These are phyloP conservation scores for Gaeumannomyces tritici DNA, from an alignment of 2,329 filamentous ascomycete species.

Conservation along the genomic window DNA sequence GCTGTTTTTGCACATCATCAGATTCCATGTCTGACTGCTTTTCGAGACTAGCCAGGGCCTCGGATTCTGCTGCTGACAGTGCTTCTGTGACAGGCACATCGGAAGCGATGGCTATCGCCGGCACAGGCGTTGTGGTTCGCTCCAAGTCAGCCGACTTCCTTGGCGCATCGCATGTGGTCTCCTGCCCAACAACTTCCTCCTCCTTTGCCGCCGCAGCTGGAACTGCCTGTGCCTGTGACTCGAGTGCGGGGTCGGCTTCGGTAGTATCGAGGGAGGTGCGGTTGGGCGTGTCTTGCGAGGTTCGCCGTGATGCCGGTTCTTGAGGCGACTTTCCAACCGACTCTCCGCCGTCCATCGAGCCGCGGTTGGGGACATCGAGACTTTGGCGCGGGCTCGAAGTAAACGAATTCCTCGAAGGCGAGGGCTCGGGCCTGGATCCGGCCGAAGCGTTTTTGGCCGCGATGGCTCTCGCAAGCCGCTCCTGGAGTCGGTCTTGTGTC, in stretches of 20 bases:
- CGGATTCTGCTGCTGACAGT: not conserved
- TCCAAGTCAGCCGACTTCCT: not conserved
- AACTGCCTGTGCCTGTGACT: not conserved
- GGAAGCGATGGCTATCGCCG: not conserved
- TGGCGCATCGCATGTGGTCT: not conserved
- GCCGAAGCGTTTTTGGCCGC: constrained; percentile 52
- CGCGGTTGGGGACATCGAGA: constrained; percentile 22
- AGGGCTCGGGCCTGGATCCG: constrained; percentile 30
- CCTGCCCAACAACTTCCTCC: not conserved
- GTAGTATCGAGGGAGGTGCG: constrained; percentile 6
- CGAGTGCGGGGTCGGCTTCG: not conserved
- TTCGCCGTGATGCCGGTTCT: not conserved
- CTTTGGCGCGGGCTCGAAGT: constrained; percentile 31
- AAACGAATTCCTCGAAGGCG: constrained; percentile 31
- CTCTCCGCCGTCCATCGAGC: constrained; percentile 19
- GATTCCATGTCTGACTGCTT: constrained; percentile 24
- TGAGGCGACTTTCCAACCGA: constrained; percentile 6
- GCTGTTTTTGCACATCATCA: constrained; percentile 35
- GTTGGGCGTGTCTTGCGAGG: constrained; percentile 10
- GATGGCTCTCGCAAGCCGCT: constrained; percentile 79
- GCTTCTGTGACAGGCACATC: not conserved
- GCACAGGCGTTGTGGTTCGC: not conserved
- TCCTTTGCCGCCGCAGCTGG: not conserved
- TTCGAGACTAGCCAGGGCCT: not conserved
- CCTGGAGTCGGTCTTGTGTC: constrained; percentile 76